A percentile compares a stretch with the other conserved stretches of the same genome.
Conservation (phyloP, 176 grass and related monocot genomes). For the Carex cristatella region DNA sequence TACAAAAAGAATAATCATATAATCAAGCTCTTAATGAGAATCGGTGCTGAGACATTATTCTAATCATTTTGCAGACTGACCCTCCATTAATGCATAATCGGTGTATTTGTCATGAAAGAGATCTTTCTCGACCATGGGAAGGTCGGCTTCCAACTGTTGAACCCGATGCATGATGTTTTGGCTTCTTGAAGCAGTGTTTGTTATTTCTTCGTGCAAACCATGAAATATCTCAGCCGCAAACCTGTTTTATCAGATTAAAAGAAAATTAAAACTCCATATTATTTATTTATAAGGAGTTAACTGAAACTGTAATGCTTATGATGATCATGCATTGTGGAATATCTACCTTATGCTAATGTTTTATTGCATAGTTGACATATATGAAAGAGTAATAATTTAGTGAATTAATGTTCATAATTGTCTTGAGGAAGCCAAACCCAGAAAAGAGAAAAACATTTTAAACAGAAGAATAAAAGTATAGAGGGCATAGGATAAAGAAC, state of each 20-base stretch:
- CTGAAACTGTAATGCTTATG: background rate
- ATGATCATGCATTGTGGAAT: background rate
- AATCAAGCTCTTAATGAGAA: background rate
- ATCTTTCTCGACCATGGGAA: constrained; percentile 49
- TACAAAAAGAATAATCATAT: background rate
- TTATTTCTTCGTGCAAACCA: constrained; percentile 66
- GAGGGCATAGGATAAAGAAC: background rate
- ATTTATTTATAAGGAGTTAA: background rate
- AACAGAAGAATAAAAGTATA: background rate
- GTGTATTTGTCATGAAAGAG: constrained; percentile 35
- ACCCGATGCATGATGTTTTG: constrained; percentile 54
- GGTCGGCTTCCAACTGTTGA: constrained; percentile 67
- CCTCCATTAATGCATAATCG: constrained; percentile 45
- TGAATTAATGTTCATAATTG: constrained; percentile 13
- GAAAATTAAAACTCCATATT: background rate
- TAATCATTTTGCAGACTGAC: constrained; percentile 31
- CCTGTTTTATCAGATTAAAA: constrained; percentile 21
- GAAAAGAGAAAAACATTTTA: background rate
- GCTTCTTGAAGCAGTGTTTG: constrained; percentile 51
- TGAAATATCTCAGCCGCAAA: constrained; percentile 68
- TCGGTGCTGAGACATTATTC: background rate
- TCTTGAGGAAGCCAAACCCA: background rate
- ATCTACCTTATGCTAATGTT: background rate
- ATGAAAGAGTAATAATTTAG: background rate
- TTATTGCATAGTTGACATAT: background rate